Conservation (phyloP, 1,284 basidiomycete species). For the Xerocomus cyaneibrunnescens region DNA sequence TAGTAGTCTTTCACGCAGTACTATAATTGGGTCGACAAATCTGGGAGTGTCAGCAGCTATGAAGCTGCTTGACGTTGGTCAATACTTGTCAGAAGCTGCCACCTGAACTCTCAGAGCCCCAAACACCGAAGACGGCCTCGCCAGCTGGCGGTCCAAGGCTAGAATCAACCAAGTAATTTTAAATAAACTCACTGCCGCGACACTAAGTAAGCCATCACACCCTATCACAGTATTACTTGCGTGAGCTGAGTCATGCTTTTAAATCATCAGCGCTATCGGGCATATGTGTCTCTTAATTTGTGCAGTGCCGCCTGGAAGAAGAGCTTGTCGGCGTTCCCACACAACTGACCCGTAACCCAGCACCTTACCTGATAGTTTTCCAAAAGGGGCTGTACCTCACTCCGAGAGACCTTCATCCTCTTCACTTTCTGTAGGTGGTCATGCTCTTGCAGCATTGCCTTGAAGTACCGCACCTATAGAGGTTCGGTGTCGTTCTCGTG, state of each 20-base stretch:
- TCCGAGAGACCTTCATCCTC: slow-evolving; percentile 66
- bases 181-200: too few species aligned
- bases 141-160: not conserved
- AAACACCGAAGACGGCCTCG: not conserved
- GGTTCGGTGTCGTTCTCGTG: not conserved
- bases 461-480: slow-evolving; percentile 81
- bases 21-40: not conserved
- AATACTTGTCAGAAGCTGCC: too few species aligned
- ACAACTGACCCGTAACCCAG: not conserved
- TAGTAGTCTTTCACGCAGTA: not conserved
- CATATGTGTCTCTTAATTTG: slow-evolving; percentile 40
- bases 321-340: slow-evolving; percentile 1
- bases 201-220: too few species aligned
- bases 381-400: slow-evolving; percentile 56
- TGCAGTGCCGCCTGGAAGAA: slow-evolving; percentile 37
- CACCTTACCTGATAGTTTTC: slow-evolving; percentile 64
- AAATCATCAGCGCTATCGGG: too few species aligned
- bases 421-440: slow-evolving; percentile 75
- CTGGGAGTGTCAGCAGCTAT: too few species aligned
- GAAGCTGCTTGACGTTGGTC: too few species aligned
- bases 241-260: too few species aligned
- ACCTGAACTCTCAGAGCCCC: too few species aligned
- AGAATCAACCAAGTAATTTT: not conserved
- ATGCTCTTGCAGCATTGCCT: slow-evolving; percentile 76
- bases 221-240: too few species aligned